These are phyloP conservation scores for Bolboschoenus planiculmis DNA, from an alignment of 176 grass and related monocot genomes.

Conservation along the genomic window DNA sequence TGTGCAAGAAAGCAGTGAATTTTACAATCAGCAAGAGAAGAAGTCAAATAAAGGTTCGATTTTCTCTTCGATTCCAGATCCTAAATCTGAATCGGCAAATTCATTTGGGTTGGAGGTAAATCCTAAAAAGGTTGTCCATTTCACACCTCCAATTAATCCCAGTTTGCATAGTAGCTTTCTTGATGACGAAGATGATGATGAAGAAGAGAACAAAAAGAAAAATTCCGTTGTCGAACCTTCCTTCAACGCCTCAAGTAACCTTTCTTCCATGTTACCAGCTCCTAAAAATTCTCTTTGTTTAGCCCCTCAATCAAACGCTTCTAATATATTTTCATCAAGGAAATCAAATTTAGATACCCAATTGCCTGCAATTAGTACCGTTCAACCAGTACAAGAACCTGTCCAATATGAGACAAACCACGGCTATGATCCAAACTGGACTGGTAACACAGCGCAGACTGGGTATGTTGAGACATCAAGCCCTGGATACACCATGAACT, in stretches of 20 bases:
- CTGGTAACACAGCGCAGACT: conserved; percentile 17
- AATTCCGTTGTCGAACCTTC: conserved; percentile 21
- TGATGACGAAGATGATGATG: conserved; percentile 40
- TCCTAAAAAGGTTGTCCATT: conserved; percentile 75
- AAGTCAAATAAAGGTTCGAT: not conserved
- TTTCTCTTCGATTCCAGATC: conserved; percentile 24
- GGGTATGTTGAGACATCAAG: conserved; percentile 20
- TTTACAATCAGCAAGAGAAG: conserved; percentile 8
- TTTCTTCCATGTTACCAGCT: conserved; percentile 75
- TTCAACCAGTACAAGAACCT: conserved; percentile 31
- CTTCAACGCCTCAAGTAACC: conserved; percentile 24
- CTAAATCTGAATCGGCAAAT: conserved; percentile 1
- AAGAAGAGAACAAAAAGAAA: conserved; percentile 22
- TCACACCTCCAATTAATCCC: conserved; percentile 54
- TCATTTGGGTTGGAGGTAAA: conserved; percentile 27
- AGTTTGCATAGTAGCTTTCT: conserved; percentile 36
- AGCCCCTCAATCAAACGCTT: conserved; percentile 22
- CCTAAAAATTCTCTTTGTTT: conserved; percentile 71
- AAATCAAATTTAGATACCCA: conserved; percentile 35
- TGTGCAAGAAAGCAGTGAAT: not conserved
- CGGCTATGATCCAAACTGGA: not conserved
- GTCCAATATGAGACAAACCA: conserved; percentile 22
- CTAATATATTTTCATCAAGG: conserved; percentile 22
- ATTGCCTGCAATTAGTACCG: conserved; percentile 9
- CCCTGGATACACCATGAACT: not conserved